Evolutionary conservation across 345 rosid genomes (phyloP).

Genomic region (Salix brachista): DNA sequence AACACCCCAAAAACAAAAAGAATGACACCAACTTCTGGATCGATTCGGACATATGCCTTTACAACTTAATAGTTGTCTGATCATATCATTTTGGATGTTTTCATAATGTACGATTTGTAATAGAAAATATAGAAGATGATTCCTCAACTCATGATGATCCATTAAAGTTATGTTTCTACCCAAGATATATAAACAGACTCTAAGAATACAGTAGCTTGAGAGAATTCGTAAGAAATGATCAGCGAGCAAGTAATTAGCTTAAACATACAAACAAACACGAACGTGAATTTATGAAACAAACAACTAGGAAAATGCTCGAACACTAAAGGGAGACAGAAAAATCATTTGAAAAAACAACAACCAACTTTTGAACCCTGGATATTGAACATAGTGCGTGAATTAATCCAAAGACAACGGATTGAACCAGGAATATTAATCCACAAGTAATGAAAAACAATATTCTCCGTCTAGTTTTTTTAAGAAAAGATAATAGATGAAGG

Average conservation of each 20-base stretch:
- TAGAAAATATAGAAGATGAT: too few species aligned
- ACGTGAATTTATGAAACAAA: neutral
- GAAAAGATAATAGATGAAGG: too few species aligned
- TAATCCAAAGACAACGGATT: neutral
- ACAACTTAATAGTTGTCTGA: neutral
- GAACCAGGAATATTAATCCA: neutral
- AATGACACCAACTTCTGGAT: neutral
- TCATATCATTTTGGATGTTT: too few species aligned
- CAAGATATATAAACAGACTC: neutral
- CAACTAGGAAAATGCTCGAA: neutral
- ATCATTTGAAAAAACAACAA: neutral
- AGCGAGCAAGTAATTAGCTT: neutral
- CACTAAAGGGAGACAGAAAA: neutral
- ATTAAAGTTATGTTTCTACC: neutral
- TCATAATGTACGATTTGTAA: too few species aligned
- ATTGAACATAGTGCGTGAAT: too few species aligned
- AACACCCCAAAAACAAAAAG: neutral
- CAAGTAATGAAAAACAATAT: neutral
- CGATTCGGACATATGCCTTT: neutral
- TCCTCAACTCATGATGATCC: too few species aligned
- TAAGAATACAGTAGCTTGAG: neutral
- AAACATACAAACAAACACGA: neutral
- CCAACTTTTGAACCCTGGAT: too few species aligned
- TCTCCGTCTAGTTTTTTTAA: neutral
- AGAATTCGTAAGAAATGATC: neutral